Percentiles rank a stretch among this genome's conserved stretches.
phyloP scores from a whole-genome alignment of 2,329 filamentous ascomycete species.

The Calonectria hawksworthii region DNA sequence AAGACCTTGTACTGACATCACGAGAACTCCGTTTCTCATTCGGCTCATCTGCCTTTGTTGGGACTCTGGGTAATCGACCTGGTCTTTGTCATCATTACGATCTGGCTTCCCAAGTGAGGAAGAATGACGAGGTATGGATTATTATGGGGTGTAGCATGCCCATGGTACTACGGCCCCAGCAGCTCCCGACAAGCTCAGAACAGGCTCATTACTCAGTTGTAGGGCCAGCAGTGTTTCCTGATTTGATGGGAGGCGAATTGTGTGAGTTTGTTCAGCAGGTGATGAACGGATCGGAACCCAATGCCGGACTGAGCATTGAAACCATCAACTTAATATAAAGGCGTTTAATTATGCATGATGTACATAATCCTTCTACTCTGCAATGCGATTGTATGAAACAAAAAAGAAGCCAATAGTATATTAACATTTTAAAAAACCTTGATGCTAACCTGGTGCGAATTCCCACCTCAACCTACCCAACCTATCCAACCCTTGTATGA shows the following conservation, averaged over 20 bases:
- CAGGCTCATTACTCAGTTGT: background rate
- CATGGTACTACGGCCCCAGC: background rate
- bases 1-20: background rate
- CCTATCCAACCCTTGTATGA: too few species aligned
- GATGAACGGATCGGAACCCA: background rate
- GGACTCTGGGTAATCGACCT: background rate
- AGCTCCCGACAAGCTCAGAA: background rate
- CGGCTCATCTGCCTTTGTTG: background rate
- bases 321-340: background rate
- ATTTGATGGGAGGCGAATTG: background rate
- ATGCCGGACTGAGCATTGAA: background rate
- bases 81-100: background rate
- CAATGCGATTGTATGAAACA: too few species aligned
- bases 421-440: too few species aligned
- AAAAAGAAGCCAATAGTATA: too few species aligned
- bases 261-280: background rate
- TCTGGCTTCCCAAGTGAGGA: background rate
- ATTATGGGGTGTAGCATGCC: background rate
- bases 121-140: background rate
- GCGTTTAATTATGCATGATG: too few species aligned
- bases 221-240: background rate
- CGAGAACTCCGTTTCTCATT: background rate
- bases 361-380: too few species aligned
- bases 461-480: too few species aligned
- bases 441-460: too few species aligned